Conservation (phyloP, 495 filamentous ascomycete species). For the Aspergillus egyptiacus region DNA sequence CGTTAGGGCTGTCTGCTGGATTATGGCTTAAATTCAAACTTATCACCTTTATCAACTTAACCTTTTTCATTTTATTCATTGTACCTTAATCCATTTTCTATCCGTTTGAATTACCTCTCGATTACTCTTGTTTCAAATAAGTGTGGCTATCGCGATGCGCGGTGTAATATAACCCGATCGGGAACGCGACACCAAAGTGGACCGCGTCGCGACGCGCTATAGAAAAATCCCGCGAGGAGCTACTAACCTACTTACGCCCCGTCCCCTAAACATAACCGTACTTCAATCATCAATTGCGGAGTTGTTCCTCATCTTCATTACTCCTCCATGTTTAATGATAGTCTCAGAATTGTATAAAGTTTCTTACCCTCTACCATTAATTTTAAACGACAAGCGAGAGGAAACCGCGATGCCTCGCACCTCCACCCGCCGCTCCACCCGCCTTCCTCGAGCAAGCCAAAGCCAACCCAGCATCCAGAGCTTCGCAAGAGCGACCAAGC, state of each 20-base stretch:
- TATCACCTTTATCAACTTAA: no score
- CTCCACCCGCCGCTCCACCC: conserved; percentile 20
- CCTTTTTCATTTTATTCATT: no score
- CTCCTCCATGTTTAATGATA: conserved; percentile 15
- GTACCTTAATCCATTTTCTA: no score
- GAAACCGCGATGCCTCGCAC: conserved; percentile 37
- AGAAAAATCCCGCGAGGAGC: conserved; percentile 2
- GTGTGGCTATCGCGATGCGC: no score
- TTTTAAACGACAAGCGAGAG: conserved; percentile 3
- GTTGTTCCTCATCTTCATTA: background rate
- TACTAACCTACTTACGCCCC: conserved; percentile 2
- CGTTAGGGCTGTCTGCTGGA: background rate
- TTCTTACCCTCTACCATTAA: conserved; percentile 7
- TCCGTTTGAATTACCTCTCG: no score
- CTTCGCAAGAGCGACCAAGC: conserved; percentile 42
- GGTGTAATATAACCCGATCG: conserved; percentile 10
- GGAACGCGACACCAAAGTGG: conserved; percentile 5
- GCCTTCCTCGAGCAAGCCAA: conserved; percentile 24
- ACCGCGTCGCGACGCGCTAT: conserved; percentile 10
- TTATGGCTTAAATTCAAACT: no score
- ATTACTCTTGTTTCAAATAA: no score
- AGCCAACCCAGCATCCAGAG: conserved; percentile 32
- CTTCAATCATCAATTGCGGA: background rate
- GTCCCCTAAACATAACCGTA: background rate
- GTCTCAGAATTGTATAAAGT: conserved; percentile 21